Evolutionary conservation across 139 green algal species (phyloP), one percentile per base, ranked within the genome.

Genomic region (Chlamydomonas asymmetrica): DNA sequence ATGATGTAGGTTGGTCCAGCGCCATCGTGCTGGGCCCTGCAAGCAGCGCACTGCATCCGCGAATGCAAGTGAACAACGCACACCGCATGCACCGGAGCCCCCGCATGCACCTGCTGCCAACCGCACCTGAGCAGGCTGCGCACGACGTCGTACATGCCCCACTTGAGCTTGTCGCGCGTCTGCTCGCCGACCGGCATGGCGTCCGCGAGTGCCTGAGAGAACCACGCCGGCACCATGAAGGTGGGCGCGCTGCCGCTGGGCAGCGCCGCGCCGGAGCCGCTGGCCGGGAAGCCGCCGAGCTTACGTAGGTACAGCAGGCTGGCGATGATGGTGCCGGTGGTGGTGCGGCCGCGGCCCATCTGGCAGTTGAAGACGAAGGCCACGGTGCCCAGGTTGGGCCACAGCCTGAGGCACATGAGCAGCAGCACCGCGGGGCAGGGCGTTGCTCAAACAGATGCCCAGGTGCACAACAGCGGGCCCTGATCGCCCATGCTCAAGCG

Each of bases 331-430:
- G 97, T 98, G 73, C 92, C 94, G 5, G 93, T 94, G 37, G 95
- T 98, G 60, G 95, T 98, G 54, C 95, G 84, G 10, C 95, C 95
- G 5, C 95, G 87, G 7, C 95, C 95, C 95, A 98, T 98, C 88
- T 94, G 91, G 89, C 95, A 98, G 86, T 98, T 98, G 88, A 98
- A 98, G 34, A 98, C 81, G 31, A 97, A 82, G 4, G 92, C 91
- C 16, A 90, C 81, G 34, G 40, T n/a, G 56, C 70, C 70, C 54
- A 76, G 56, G 57, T 60, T 67, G 31, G 70, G 70, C 90, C 91
- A 96, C 27, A 92, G 75, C 9, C n/a, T n/a, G n/a, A n/a, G n/a
- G n/a, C n/a, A n/a, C n/a, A n/a, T n/a, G n/a, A n/a, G n/a, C n/a
- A n/a, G n/a, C n/a, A n/a, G n/a, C n/a, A n/a, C n/a, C n/a, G n/a